Base-by-base conservation (phyloP, 352 stramenopile species). In the Phytophthora chlamydospora region DNA sequence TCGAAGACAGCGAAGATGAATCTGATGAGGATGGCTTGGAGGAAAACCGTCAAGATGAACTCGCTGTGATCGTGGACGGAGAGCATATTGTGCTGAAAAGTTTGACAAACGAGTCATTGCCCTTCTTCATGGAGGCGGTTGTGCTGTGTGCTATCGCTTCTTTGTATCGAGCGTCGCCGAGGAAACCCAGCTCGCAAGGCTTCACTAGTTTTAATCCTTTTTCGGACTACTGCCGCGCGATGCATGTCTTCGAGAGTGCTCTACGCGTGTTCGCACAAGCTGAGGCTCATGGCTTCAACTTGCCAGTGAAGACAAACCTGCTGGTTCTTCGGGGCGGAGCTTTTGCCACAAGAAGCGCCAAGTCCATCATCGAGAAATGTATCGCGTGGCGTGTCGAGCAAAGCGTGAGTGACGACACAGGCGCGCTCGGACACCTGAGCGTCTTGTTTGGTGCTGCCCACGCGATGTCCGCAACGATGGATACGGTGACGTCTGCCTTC, bases 1-100 rank as follows among this genome's bases (percentile, higher is more conserved):
- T 68, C 24, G 29, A 68, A 24, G 41, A 63, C 34, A 52, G 45
- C n/a, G 38, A 56, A n/a, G 56, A 56, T n/a, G 69, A 81, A 24
- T 65, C 60, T 5, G 60, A 74, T 14, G 45, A 65, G 17, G 66
- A 67, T 53, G 65, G 79, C 19, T 44, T 63, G 12, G 70, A 79
- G 31, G 56, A 65, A 72, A 59, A 68, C 16, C 34, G 55, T 48
- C 39, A 71, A 48, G 50, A 63, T 38, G 64, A 70, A 4, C 48
- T 66, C 6, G 43, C 47, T 29, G 47, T 73, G 34, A 61, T 75
- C 11, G 72, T 81, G 12, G 62, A 83, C 43, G 84, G 84, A 21
- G 75, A 90, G 33, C 84, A 93, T 45, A 60, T 79, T 11, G 67
- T 88, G 19, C 55, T 93, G 6, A 87, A 87, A 57, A 90, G 65